Evolutionary conservation across 306 rosid species (phyloP).

Genomic region (Crotalaria pallida): DNA sequence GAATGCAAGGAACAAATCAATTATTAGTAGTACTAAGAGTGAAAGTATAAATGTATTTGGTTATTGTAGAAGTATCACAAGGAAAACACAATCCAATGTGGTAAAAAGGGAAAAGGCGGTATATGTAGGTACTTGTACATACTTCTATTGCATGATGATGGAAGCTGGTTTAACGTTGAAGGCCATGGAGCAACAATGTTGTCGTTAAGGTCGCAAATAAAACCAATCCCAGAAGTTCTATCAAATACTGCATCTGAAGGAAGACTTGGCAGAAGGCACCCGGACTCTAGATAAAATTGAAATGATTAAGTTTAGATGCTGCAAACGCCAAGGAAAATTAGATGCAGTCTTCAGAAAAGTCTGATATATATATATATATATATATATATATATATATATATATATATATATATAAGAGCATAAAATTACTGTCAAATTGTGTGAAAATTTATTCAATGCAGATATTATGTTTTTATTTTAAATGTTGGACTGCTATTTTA

Average conservation of each 20-base stretch:
- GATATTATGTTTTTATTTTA: too few species aligned
- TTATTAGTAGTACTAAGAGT: not conserved
- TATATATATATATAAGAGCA: too few species aligned
- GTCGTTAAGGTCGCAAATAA: constrained; percentile 73
- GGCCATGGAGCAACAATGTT: constrained; percentile 75
- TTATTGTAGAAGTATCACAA: not conserved
- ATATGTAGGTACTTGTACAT: constrained; percentile 17
- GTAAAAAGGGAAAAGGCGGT: not conserved
- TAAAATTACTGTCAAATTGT: not conserved
- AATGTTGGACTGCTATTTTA: too few species aligned
- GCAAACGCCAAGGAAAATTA: constrained; percentile 1
- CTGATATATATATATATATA: not conserved
- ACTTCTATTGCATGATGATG: constrained; percentile 58
- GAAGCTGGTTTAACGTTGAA: constrained; percentile 26
- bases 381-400: too few species aligned
- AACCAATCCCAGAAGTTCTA: constrained; percentile 48
- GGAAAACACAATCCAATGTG: not conserved
- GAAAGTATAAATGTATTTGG: not conserved
- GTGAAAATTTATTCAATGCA: not conserved
- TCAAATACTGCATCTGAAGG: constrained; percentile 56
- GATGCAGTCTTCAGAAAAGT: not conserved
- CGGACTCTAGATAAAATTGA: constrained; percentile 38
- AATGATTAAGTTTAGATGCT: constrained; percentile 14
- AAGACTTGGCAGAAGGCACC: constrained; percentile 66
- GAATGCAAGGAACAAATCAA: not conserved